Evolutionary conservation across 225 moss, liverwort and hornwort species (phyloP).

Genomic region (Neckera pumila): DNA sequence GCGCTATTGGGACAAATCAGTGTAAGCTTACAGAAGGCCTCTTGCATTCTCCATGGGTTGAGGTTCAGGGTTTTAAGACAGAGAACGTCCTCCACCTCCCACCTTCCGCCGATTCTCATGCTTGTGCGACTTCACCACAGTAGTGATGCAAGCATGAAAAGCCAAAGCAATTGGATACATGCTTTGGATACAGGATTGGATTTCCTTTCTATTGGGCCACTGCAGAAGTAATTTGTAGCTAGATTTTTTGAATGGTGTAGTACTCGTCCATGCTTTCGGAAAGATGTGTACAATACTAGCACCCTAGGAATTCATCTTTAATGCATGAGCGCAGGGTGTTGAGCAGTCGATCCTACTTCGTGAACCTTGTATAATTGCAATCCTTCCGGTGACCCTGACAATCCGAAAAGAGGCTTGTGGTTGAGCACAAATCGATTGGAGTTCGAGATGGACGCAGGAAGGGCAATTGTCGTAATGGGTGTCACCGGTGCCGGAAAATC

Average conservation of each 20-base stretch:
- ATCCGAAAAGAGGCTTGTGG: background rate
- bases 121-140: background rate
- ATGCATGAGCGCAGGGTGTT: background rate
- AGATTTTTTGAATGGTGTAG: background rate
- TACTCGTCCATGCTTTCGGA: background rate
- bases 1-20: background rate
- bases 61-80: too few relatives aligned
- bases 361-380: background rate
- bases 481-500: constrained; percentile 52
- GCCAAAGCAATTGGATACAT: background rate
- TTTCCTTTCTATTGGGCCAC: background rate
- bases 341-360: background rate
- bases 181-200: background rate
- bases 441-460: constrained; percentile 17
- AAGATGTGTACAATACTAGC: background rate
- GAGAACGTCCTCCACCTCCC: background rate
- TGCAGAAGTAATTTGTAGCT: background rate
- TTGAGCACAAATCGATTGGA: background rate
- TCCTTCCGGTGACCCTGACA: background rate
- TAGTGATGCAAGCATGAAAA: background rate
- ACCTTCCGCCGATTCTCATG: background rate
- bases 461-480: constrained; percentile 46
- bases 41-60: too few relatives aligned
- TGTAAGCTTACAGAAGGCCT: too few relatives aligned
- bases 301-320: background rate